These are phyloP conservation scores for Lactifluus subvellereus DNA, from an alignment of 768 basidiomycete genomes.

Conservation along the genomic window DNA sequence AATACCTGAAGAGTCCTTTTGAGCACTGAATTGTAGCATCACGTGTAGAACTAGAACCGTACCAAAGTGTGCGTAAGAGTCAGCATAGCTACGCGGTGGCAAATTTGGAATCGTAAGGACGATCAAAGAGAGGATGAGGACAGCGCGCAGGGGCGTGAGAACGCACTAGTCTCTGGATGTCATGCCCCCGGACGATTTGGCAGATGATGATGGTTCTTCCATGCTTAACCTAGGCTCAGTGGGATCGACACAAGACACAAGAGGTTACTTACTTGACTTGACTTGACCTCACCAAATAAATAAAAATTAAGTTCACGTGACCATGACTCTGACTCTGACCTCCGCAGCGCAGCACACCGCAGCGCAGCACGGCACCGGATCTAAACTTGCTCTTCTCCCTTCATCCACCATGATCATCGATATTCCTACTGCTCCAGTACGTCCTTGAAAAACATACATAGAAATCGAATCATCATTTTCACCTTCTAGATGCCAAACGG, in stretches of 20 bases:
- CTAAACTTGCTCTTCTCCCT: background rate
- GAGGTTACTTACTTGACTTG: too few species aligned
- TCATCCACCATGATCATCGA: slow-evolving; percentile 12
- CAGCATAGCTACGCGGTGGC: slow-evolving; percentile 65
- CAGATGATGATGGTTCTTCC: slow-evolving; percentile 14
- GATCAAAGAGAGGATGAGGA: slow-evolving; percentile 22
- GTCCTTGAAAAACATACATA: background rate
- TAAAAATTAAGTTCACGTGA: background rate
- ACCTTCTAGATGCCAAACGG: background rate
- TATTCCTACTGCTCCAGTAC: background rate
- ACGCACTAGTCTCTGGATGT: slow-evolving; percentile 86
- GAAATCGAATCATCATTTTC: too few species aligned
- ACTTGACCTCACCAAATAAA: background rate
- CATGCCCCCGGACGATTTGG: slow-evolving; percentile 38
- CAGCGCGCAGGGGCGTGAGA: background rate
- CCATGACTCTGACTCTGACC: background rate
- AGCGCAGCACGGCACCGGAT: background rate
- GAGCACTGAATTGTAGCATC: background rate
- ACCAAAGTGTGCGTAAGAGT: slow-evolving; percentile 96
- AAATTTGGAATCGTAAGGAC: slow-evolving; percentile 6
- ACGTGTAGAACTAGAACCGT: slow-evolving; percentile 25
- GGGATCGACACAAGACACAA: background rate
- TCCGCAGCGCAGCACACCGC: background rate
- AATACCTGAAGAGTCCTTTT: slow-evolving; percentile 53
- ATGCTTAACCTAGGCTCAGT: background rate